Base-by-base conservation (phyloP, 257 asterid genomes). In the Forsythia viridissima region DNA sequence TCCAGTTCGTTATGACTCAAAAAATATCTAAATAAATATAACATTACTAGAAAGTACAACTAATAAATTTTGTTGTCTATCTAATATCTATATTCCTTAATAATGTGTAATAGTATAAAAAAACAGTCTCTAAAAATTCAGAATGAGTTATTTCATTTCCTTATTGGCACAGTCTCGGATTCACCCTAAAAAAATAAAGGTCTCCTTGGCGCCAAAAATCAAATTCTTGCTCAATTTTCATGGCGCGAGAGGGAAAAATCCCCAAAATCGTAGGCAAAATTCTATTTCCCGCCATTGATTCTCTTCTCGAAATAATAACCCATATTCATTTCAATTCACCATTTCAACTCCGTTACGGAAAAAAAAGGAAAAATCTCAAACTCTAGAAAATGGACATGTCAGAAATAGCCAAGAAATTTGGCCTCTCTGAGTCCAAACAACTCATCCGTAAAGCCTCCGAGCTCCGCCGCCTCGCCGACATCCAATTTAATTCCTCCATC, bases 391-490 rank as follows among this genome's bases (percentile, higher is more conserved):
- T 94, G 99, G 96, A 92, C 72, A 83, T 89, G 82, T 79, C 91
- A 9, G 93, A 90, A 2, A 83, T 95, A 10, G 97, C 99, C 18
- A 84, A 80, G 78, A 93, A 90, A 82, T 80, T 96, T 55, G 91
- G 90, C 55, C 82, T 96, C 55, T 83, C 97, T 0, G 90, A 89
- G 42, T 82, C 92, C 85, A 96, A 92, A 52, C 86, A 61, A n/a
- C 84, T 96, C 37, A 79, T 88, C 57, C 94, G 96, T n/a, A 92
- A 89, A 86, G 98, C 99, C 8, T 97, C 97, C 44, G 99, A 96
- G 87, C 92, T 96, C 79, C 97, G 99, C 75, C 97, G 99, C 67
- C 94, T 81, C 18, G 98, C 97, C 40, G 99, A 96, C 70, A 83
- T 92, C 65, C 97, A 93, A 72, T 96, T 96, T 76, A 87, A 96